phyloP scores from a whole-genome alignment of 2,329 filamentous ascomycete genomes.

The Colletotrichum sp. region DNA sequence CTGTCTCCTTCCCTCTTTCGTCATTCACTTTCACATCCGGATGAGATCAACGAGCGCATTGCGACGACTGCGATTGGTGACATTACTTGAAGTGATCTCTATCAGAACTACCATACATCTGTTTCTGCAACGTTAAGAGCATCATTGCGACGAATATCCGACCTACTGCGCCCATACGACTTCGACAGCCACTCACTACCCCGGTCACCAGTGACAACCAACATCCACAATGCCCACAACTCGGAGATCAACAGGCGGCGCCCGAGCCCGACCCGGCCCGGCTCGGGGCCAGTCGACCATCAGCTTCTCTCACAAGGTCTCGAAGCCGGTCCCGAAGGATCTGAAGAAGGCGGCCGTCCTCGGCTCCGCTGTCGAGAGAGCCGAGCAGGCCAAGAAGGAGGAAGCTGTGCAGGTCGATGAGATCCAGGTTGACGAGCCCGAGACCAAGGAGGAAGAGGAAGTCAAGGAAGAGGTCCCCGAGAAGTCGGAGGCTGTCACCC shows the following conservation, averaged over 20 bases:
- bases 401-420: constrained; percentile 25
- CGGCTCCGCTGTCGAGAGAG: constrained; percentile 31
- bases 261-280: constrained; percentile 37
- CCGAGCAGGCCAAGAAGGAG: constrained; percentile 21
- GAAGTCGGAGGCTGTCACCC: constrained; percentile 57
- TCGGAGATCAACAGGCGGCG: constrained; percentile 50
- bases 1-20: constrained; percentile 19
- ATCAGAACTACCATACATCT: background rate
- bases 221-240: constrained; percentile 51
- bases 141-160: background rate
- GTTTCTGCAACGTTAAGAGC: background rate
- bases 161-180: background rate
- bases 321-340: constrained; percentile 55
- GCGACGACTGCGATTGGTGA: background rate
- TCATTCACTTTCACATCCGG: constrained; percentile 10
- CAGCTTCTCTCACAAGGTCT: constrained; percentile 63
- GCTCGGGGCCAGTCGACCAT: constrained; percentile 59
- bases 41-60: background rate
- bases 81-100: background rate
- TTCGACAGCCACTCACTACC: background rate
- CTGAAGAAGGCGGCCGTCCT: constrained; percentile 43
- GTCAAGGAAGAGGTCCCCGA: constrained; percentile 34
- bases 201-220: constrained; percentile 6
- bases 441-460: constrained; percentile 29
- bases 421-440: constrained; percentile 23